These are phyloP conservation scores for Salix viminalis DNA, from an alignment of 345 rosid species.

Conservation along the genomic window DNA sequence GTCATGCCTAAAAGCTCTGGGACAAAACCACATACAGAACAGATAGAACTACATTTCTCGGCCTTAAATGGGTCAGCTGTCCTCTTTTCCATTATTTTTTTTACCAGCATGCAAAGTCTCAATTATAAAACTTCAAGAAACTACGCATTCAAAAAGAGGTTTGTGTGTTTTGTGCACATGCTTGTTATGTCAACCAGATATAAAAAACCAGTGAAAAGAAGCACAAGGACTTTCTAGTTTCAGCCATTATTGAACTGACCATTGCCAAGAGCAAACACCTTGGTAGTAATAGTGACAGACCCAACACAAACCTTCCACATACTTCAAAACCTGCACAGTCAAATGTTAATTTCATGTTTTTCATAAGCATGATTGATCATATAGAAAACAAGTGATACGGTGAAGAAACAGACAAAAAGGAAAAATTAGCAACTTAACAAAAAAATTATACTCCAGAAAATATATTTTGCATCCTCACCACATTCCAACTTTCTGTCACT, in stretches of 20 bases:
- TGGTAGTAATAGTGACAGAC: constrained; percentile 94
- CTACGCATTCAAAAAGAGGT: not conserved
- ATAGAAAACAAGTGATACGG: not conserved
- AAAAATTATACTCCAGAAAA: not conserved
- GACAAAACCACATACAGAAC: constrained; percentile 2
- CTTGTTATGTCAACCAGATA: not conserved
- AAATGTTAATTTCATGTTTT: constrained; percentile 1
- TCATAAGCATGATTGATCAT: not conserved
- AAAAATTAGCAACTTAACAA: not conserved
- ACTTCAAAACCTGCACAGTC: constrained; percentile 67
- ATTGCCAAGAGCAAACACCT: constrained; percentile 95
- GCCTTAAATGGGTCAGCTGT: too few relatives aligned
- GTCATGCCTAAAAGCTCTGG: not conserved
- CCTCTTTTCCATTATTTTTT: not conserved
- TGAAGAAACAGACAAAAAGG: constrained; percentile 1
- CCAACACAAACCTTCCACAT: constrained; percentile 97
- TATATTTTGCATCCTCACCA: not conserved
- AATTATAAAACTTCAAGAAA: not conserved
- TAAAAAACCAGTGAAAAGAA: not conserved
- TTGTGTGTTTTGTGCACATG: not conserved
- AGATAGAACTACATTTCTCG: not conserved
- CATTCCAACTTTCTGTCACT: not conserved
- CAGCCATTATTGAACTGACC: constrained; percentile 50
- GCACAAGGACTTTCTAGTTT: not conserved
- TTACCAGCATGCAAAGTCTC: not conserved